Evolutionary conservation across 192 early-diverging fungal species (phyloP), one percentile per base, ranked within the genome.

Genomic region (Coemansia sp.): DNA sequence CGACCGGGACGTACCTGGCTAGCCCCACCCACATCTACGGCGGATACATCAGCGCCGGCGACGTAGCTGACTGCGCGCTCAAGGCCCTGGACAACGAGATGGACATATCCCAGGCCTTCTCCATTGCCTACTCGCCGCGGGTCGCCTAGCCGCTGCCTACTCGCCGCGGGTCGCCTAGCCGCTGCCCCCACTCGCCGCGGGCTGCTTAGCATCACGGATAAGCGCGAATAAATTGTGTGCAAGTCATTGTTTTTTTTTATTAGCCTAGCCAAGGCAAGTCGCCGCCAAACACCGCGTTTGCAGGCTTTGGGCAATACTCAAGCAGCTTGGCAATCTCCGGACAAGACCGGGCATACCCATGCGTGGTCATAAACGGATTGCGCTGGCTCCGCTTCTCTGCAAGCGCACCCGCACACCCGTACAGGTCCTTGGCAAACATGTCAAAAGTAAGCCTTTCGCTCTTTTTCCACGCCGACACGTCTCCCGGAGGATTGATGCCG

Each of bases 231-330:
- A n/a, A n/a, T n/a, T n/a, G 23, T 26, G 23, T 26, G 4, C 23
- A 26, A 26, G n/a, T n/a, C n/a, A n/a, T n/a, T n/a, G n/a, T 4
- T 26, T 26, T 26, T 26, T 26, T 26, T 26, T 4, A 18, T 30
- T 62, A 76, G 53, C 55, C 69, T 14, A 76, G 55, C 72, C 72
- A 76, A 3, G 72, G 74, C 41, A 78, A 47, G n/a, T 57, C 41
- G 19, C 74, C 68, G 9, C 67, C 74, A 43, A 63, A 70, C 26
- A 67, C 63, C 4, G 63, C 59, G 0, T 6, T 10, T 6, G 64
- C 47, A 14, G 65, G 62, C 53, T 60, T 49, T 1, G 76, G 65
- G 41, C 69, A 71, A 36, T 63, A 78, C 47, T 63, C 59, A 13
- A 79, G 61, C 46, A 79, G 49, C 23, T 26, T 14, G 0, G 76